phyloP scores from a whole-genome alignment of 257 asterid genomes.

The Voacanga thouarsii region DNA sequence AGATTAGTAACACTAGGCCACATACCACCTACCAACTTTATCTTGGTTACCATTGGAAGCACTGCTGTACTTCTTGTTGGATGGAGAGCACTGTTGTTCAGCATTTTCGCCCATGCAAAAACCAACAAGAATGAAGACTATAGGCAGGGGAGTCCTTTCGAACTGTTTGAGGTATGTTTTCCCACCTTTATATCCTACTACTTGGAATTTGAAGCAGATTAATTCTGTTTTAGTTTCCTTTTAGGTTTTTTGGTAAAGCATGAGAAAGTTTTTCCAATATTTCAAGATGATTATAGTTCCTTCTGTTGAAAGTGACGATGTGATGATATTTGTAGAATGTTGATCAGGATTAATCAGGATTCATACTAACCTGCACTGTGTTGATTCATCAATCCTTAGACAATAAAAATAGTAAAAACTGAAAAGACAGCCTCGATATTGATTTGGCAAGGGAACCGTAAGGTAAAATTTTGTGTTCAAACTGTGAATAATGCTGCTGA shows the following conservation, averaged over 20 bases:
- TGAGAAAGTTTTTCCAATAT: not conserved
- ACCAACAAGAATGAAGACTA: constrained; percentile 57
- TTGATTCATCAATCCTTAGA: no score
- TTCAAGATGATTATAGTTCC: not conserved
- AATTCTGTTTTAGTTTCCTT: not conserved
- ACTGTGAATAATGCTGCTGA: not conserved
- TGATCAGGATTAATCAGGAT: not conserved
- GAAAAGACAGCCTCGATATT: not conserved
- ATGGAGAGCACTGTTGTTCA: constrained; percentile 68
- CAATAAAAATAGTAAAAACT: not conserved
- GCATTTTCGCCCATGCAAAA: constrained; percentile 42
- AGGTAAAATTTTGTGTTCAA: not conserved
- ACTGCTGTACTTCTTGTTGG: constrained; percentile 78
- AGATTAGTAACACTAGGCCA: constrained; percentile 63
- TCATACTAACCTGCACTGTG: not conserved
- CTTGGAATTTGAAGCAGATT: not conserved
- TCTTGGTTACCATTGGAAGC: constrained; percentile 84
- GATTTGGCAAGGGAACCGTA: not conserved
- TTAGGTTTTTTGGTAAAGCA: not conserved
- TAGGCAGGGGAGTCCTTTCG: constrained; percentile 79
- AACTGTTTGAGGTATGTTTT: constrained; percentile 63
- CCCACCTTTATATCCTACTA: not conserved
- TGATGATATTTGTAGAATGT: not conserved
- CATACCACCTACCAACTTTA: constrained; percentile 61
- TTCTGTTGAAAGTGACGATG: not conserved